Evolutionary conservation across 2,329 filamentous ascomycete species (phyloP).

Genomic region (Phyllosticta ampelicida): DNA sequence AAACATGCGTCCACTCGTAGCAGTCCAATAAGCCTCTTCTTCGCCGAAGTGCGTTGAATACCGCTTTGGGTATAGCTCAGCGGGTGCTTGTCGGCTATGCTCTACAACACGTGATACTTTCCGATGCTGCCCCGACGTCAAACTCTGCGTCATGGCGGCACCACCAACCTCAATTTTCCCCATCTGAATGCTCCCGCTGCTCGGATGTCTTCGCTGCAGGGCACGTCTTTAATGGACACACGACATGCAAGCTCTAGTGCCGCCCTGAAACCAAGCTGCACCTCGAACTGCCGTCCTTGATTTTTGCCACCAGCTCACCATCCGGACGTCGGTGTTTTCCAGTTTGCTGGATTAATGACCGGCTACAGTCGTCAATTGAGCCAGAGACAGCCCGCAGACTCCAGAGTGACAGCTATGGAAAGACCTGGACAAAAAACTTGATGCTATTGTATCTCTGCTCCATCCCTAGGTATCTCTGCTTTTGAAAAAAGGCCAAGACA

Average conservation of each 20-base stretch:
- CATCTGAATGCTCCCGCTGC: background rate
- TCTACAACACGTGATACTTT: background rate
- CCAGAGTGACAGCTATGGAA: background rate
- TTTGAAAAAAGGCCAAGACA: background rate
- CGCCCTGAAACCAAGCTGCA: background rate
- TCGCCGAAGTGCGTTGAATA: too few species aligned
- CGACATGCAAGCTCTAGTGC: background rate
- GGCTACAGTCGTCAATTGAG: background rate
- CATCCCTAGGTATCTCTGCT: background rate
- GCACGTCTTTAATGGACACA: background rate
- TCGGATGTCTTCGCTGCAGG: background rate
- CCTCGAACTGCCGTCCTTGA: background rate
- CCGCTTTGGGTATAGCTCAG: background rate
- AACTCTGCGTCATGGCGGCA: background rate
- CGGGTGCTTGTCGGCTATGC: too few species aligned
- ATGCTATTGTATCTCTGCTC: background rate
- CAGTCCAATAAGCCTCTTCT: background rate
- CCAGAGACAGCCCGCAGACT: background rate
- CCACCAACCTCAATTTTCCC: background rate
- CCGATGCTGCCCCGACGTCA: background rate
- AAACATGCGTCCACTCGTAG: background rate
- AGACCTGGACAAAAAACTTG: background rate
- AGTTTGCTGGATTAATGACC: background rate
- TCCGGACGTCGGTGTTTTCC: background rate
- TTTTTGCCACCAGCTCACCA: background rate